Evolutionary conservation across 2,329 filamentous ascomycete species (phyloP).

Genomic region (Ramularia endophylla): DNA sequence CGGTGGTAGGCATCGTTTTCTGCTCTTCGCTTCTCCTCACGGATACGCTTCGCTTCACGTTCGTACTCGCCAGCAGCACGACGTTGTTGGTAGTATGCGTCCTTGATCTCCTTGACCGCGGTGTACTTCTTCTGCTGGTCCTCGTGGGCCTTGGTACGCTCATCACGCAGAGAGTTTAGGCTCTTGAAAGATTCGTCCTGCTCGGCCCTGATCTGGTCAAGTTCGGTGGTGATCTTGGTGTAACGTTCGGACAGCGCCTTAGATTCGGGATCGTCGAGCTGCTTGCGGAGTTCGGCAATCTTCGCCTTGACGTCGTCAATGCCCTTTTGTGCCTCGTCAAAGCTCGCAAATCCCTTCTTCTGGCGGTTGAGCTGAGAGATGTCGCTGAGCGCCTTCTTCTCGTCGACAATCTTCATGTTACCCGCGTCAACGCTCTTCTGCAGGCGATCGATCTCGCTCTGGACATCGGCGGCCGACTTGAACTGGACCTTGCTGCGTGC

Average conservation of each 20-base stretch:
- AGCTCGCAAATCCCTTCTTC: conserved; percentile 82
- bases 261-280: conserved; percentile 83
- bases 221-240: conserved; percentile 75
- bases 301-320: conserved; percentile 84
- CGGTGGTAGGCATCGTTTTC: conserved; percentile 70
- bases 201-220: conserved; percentile 85
- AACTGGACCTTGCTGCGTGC: conserved; percentile 74
- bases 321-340: conserved; percentile 79
- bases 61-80: conserved; percentile 81
- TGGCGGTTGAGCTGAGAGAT: conserved; percentile 78
- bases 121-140: conserved; percentile 83
- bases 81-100: conserved; percentile 75
- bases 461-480: conserved; percentile 84
- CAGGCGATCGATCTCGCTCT: conserved; percentile 71
- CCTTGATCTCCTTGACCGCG: conserved; percentile 80
- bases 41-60: conserved; percentile 70
- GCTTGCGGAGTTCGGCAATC: conserved; percentile 83
- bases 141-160: conserved; percentile 74
- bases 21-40: conserved; percentile 69
- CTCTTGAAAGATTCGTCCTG: conserved; percentile 88
- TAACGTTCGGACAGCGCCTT: conserved; percentile 85
- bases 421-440: conserved; percentile 83
- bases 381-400: conserved; percentile 86
- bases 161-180: conserved; percentile 75
- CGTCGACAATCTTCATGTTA: conserved; percentile 91